Percentiles rank a stretch among this genome's conserved stretches.
phyloP scores from a whole-genome alignment of 2,329 filamentous ascomycete genomes.

The Chlorencoelia australis region DNA sequence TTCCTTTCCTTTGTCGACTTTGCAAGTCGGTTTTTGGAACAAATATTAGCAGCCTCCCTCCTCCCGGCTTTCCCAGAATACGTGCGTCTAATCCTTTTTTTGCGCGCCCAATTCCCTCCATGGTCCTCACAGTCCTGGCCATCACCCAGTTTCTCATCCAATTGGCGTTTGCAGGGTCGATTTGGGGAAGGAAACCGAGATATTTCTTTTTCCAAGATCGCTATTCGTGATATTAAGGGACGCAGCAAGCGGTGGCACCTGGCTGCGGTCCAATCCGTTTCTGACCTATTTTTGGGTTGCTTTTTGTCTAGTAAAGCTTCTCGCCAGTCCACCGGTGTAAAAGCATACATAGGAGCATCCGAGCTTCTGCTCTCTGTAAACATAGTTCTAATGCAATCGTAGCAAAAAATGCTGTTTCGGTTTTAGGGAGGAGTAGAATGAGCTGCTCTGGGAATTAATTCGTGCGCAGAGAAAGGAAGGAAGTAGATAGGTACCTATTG shows the following conservation, averaged over 20 bases:
- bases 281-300: no score
- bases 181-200: slow-evolving; percentile 10
- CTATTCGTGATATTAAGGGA: slow-evolving; percentile 33
- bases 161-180: slow-evolving; percentile 1
- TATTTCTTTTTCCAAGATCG: slow-evolving; percentile 30
- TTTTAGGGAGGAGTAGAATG: no score
- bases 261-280: slow-evolving; percentile 31
- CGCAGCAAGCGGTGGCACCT: slow-evolving; percentile 35
- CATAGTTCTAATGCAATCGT: slow-evolving; percentile 3
- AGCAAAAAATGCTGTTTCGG: slow-evolving; percentile 4
- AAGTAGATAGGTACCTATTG: neutral
- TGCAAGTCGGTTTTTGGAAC: neutral
- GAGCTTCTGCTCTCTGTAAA: no score
- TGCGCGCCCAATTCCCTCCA: slow-evolving; percentile 6
- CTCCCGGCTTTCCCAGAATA: slow-evolving; percentile 19
- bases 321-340: slow-evolving; percentile 22
- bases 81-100: slow-evolving; percentile 22
- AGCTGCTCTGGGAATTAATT: no score
- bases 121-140: neutral
- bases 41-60: neutral
- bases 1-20: slow-evolving; percentile 6
- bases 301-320: slow-evolving; percentile 16
- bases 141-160: neutral
- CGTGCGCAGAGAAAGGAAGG: no score
- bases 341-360: slow-evolving; percentile 11